A percentile compares a stretch with the other conserved stretches of the same genome.
These are phyloP conservation scores for Dendrobium nobile DNA, from an alignment of 106 monocot species.

Conservation along the genomic window DNA sequence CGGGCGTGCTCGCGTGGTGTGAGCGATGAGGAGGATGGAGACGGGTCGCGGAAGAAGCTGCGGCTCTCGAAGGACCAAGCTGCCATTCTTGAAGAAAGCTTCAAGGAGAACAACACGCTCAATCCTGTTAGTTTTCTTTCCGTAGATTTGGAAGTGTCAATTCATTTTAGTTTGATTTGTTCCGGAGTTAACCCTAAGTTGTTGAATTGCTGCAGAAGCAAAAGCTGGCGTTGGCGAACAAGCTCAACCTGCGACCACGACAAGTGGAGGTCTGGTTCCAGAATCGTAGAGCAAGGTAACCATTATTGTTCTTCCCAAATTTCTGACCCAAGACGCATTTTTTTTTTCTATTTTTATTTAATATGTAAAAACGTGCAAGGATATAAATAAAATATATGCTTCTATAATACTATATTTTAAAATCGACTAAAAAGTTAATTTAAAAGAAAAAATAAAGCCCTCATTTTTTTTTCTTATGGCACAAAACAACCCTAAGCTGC, in stretches of 20 bases:
- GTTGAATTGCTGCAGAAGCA: constrained; percentile 44
- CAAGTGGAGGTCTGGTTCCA: constrained; percentile 96
- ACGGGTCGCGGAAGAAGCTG: constrained; percentile 68
- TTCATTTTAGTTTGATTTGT: background rate
- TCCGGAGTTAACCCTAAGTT: background rate
- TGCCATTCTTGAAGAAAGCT: constrained; percentile 66
- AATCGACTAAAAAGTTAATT: background rate
- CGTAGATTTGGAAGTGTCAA: background rate
- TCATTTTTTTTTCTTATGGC: too few species aligned
- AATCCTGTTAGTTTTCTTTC: constrained; percentile 45
- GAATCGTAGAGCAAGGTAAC: constrained; percentile 69
- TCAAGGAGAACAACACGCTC: constrained; percentile 76
- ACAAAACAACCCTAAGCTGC: too few species aligned
- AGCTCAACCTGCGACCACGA: constrained; percentile 58
- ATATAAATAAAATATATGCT: too few species aligned
- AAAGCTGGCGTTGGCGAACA: constrained; percentile 62
- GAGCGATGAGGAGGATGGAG: constrained; percentile 50
- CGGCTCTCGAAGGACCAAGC: constrained; percentile 73
- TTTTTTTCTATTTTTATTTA: background rate
- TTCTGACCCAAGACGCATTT: background rate
- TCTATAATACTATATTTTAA: background rate
- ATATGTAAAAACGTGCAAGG: too few species aligned
- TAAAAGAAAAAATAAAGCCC: too few species aligned
- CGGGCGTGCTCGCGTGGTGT: constrained; percentile 16
- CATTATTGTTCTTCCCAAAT: background rate